A percentile compares a stretch with the other conserved stretches of the same genome.
These are phyloP conservation scores for Earliella scabrosa DNA, from an alignment of 1,284 basidiomycete species.

Conservation along the genomic window DNA sequence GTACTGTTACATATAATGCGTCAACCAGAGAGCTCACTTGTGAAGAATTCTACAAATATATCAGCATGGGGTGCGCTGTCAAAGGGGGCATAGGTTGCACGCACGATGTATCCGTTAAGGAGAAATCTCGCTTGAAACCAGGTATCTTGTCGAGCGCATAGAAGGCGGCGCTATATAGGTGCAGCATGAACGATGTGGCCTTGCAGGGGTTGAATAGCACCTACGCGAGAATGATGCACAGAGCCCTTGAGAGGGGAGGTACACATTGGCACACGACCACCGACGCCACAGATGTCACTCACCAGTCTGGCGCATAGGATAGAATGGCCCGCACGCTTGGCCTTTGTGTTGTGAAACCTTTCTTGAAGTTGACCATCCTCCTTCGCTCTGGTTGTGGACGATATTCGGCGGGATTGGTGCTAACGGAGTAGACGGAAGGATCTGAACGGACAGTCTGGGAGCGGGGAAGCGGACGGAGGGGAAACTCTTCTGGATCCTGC, in stretches of 20 bases:
- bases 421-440: slow-evolving; percentile 3
- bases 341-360: neutral
- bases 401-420: neutral
- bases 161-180: slow-evolving; percentile 57
- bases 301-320: slow-evolving; percentile 80
- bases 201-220: slow-evolving; percentile 33
- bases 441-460: neutral
- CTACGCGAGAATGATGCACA: slow-evolving; percentile 63
- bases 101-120: slow-evolving; percentile 78
- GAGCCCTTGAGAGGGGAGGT: slow-evolving; percentile 47
- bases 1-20: slow-evolving; percentile 27
- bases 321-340: slow-evolving; percentile 41
- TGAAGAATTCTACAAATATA: slow-evolving; percentile 59
- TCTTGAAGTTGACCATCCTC: neutral
- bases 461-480: slow-evolving; percentile 6
- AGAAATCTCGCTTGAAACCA: slow-evolving; percentile 88
- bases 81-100: too few relatives aligned
- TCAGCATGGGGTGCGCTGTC: too few relatives aligned
- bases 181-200: neutral
- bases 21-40: slow-evolving; percentile 59
- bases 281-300: slow-evolving; percentile 26
- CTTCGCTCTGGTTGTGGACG: neutral
- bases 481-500: slow-evolving; percentile 17
- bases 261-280: neutral
- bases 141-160: slow-evolving; percentile 72